Evolutionary conservation across 1,284 basidiomycete genomes (phyloP), one percentile per base, ranked within the genome.

Genomic region (Cutaneotrichosporon cyanovorans): DNA sequence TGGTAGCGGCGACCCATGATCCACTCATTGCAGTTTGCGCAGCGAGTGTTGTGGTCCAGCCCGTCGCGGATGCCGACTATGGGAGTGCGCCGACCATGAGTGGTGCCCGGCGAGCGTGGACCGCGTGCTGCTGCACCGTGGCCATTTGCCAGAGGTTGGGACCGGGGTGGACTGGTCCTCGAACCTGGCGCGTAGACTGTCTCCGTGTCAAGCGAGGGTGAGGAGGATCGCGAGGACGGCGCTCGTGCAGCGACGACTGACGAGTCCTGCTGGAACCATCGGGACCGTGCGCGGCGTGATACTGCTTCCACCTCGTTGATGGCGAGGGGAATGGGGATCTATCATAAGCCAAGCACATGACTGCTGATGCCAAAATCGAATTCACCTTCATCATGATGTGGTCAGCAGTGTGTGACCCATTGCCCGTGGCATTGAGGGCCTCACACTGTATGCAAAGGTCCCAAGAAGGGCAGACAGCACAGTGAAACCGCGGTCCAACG

Each of bases 321-420:
- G 42, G 82, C 80, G 15, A 91, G 73, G 2, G 88, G 87, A 51
- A 84, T 80, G 0, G 88, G 88, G 34, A 91, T 89, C 87, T 90
- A 55, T 5, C 16, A 20, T 44, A 3, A 48, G 42, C 11, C 9
- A 8, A 4, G n/a, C n/a, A n/a, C n/a, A 15, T 11, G 14, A 25
- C 43, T 36, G 16, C 20, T 9, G 19, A 37, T 28, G 22, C 37
- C n/a, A 21, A 22, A 37, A 16, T 10, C 3, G 5, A 46, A 45
- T 68, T 40, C 46, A 86, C 87, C 80, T 93, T 92, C 71, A 93
- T 87, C 78, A 91, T 80, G 59, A 91, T 88, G 63, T 93, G 89
- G 5, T 73, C 69, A 0, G 69, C 53, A 1, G 65, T 65, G 46
- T 73, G 72, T 28, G 60, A 51, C 14, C 58, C 62, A 23, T 56